phyloP scores from a whole-genome alignment of 1,284 basidiomycete species.

The Entoloma clypeatum region DNA sequence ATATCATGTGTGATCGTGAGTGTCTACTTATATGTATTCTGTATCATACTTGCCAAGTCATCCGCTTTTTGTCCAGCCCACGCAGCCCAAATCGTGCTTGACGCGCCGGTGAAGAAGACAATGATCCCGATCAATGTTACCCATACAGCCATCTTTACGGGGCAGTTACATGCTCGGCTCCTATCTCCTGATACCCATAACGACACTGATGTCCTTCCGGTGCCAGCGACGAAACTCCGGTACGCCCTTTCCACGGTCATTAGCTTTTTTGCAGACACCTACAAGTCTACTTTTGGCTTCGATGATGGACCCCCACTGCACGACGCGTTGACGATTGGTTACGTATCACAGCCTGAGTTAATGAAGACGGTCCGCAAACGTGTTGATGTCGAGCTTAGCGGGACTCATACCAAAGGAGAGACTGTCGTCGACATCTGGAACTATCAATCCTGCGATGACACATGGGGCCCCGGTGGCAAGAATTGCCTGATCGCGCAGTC shows the following conservation, averaged over 20 bases:
- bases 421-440: constrained; percentile 75
- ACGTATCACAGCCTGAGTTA: constrained; percentile 59
- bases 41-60: neutral
- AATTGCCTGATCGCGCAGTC: constrained; percentile 69
- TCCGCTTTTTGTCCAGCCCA: constrained; percentile 47
- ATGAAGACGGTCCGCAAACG: constrained; percentile 59
- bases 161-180: constrained; percentile 46
- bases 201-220: constrained; percentile 29
- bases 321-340: constrained; percentile 76
- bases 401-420: constrained; percentile 62
- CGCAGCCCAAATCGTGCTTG: constrained; percentile 75
- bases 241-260: constrained; percentile 72
- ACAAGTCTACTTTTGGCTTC: constrained; percentile 71
- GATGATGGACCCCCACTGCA: constrained; percentile 76
- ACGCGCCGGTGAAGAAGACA: constrained; percentile 43
- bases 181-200: constrained; percentile 35
- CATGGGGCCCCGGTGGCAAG: constrained; percentile 64
- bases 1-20: constrained; percentile 78
- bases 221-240: constrained; percentile 54
- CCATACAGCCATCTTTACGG: constrained; percentile 73
- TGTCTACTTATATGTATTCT: constrained; percentile 8
- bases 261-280: constrained; percentile 65
- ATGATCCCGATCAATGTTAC: constrained; percentile 87
- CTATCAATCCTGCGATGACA: constrained; percentile 52
- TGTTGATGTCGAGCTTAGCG: constrained; percentile 73